phyloP scores from a whole-genome alignment of 176 grass and related monocot species.

The Hordeum marinum region DNA sequence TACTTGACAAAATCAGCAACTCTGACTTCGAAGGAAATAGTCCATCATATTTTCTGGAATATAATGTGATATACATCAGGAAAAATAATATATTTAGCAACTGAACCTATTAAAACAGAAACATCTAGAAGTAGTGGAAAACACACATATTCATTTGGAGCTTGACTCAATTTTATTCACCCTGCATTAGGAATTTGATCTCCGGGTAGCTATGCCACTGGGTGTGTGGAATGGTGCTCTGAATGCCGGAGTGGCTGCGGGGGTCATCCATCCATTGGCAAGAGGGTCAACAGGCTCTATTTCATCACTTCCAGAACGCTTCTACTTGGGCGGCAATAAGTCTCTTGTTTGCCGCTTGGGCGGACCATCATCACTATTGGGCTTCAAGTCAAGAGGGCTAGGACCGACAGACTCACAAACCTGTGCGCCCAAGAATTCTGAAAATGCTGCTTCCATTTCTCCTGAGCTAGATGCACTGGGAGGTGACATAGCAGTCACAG shows the following conservation, averaged over 20 bases:
- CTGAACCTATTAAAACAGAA: slow-evolving; percentile 7
- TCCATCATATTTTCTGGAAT: slow-evolving; percentile 21
- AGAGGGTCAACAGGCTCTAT: slow-evolving; percentile 40
- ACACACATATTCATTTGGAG: neutral
- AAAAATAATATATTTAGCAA: neutral
- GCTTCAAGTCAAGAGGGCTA: slow-evolving; percentile 74
- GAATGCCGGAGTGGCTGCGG: slow-evolving; percentile 70
- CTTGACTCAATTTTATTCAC: neutral
- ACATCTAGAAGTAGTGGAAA: neutral
- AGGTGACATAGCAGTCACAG: slow-evolving; percentile 62
- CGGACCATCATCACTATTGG: slow-evolving; percentile 60
- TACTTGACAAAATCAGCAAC: neutral
- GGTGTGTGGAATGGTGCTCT: slow-evolving; percentile 71
- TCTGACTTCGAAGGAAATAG: neutral
- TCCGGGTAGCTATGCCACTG: slow-evolving; percentile 72
- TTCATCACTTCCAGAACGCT: slow-evolving; percentile 58
- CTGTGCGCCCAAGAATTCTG: slow-evolving; percentile 26
- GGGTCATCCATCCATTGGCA: slow-evolving; percentile 49
- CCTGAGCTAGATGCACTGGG: slow-evolving; percentile 40
- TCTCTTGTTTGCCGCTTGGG: slow-evolving; percentile 67
- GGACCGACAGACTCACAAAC: slow-evolving; percentile 34
- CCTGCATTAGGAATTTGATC: slow-evolving; percentile 81
- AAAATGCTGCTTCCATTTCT: slow-evolving; percentile 20
- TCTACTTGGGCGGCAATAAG: slow-evolving; percentile 71
- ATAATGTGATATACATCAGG: neutral